Base-by-base conservation (phyloP, 2,329 filamentous ascomycete genomes). In the Hyphodiscus sp. region DNA sequence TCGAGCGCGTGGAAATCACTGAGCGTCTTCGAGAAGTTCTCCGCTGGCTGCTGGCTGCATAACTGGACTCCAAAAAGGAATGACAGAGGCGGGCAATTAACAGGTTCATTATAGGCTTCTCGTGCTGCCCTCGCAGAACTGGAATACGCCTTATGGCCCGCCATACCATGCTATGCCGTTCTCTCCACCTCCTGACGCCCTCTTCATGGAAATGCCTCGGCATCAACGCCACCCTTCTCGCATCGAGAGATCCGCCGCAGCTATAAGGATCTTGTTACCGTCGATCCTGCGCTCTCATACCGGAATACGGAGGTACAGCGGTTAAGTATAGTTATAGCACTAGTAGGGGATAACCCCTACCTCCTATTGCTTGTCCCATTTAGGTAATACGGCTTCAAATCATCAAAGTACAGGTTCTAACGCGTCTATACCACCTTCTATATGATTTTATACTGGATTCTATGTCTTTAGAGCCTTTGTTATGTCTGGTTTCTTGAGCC, bases 221-320 rank as follows among this genome's bases (percentile, higher is more conserved):
- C 47, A 30, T 57, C 42, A 57, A 59, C 57, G 41, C 52, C 15
- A 16, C 50, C 50, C 47, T 41, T 56, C 45, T 53, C 26, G 41
- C 16, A 20, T 18, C 53, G 5, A 52, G 50, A 59, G 43, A 53
- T 53, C 44, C 26, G 29, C 48, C 41, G 50, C 45, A 59, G 51
- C 47, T 58, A 26, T 41, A 51, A 54, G n/a, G 41, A 41, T n/a
- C 50, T 38, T 57, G 41, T 44, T 13, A 52, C 54, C 52, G 23
- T 56, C 49, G 20, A 61, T 58, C 54, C 52, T 58, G 47, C 58
- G 47, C 53, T 61, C 52, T 57, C 20, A 47, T 54, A 41, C 51
- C n/a, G n/a, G n/a, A n/a, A n/a, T 26, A 26, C 23, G 23, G 23
- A 26, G 23, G 23, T 26, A 26, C 23, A 26, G 23, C 4, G 4